Conservation (phyloP, 345 rosid species). For the Murraya koenigii region DNA sequence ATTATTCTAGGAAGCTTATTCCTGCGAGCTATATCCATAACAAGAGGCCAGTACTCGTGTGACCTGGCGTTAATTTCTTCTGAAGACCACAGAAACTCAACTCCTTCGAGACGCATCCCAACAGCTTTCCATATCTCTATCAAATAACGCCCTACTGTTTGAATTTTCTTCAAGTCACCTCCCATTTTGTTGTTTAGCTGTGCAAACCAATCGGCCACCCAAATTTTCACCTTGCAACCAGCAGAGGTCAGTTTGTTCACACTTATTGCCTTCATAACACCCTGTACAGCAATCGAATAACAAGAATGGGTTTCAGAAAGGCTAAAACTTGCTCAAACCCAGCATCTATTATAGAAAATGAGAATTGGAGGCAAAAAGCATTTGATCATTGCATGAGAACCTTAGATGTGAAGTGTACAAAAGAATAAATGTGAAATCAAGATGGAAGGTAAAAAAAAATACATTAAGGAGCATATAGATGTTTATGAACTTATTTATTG, state of each 20-base stretch:
- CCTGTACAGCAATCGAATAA: constrained; percentile 39
- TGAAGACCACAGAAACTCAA: constrained; percentile 86
- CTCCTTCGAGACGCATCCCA: constrained; percentile 61
- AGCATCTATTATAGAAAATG: background rate
- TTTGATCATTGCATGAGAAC: background rate
- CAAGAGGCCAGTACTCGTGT: constrained; percentile 85
- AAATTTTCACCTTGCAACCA: constrained; percentile 83
- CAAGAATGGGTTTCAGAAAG: background rate
- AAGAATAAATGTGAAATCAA: background rate
- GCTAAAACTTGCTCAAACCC: background rate
- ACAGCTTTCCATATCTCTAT: constrained; percentile 83
- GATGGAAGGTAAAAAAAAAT: background rate
- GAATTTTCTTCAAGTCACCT: constrained; percentile 78
- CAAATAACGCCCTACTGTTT: constrained; percentile 63
- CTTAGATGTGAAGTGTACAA: background rate
- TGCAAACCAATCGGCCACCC: constrained; percentile 99
- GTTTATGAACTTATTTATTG: background rate
- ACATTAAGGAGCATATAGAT: background rate
- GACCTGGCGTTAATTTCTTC: constrained; percentile 77
- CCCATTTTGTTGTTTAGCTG: constrained; percentile 90
- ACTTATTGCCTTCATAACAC: constrained; percentile 74
- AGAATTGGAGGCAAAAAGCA: background rate
- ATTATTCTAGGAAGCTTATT: constrained; percentile 77
- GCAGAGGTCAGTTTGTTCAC: constrained; percentile 88
- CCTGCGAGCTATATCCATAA: constrained; percentile 89